These are phyloP conservation scores for Luffa acutangula DNA, from an alignment of 306 rosid genomes.

Conservation along the genomic window DNA sequence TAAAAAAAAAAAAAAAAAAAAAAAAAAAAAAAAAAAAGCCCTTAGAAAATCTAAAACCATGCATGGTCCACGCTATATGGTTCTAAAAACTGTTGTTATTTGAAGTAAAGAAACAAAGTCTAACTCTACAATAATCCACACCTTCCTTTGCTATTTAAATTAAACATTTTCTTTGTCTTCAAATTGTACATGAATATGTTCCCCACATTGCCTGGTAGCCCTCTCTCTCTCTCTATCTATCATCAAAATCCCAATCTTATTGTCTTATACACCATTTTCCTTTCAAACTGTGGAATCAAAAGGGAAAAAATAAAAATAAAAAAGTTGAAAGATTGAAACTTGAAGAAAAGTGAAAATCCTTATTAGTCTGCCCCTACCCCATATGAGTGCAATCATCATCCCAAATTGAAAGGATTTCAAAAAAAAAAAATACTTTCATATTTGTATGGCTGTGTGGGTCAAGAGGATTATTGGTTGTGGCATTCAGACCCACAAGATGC, in stretches of 20 bases:
- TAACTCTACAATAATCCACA: constrained; percentile 28
- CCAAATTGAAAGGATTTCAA: constrained; percentile 22
- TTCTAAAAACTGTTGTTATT: constrained; percentile 4
- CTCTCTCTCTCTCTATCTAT: constrained; percentile 15
- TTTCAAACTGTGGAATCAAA: constrained; percentile 13
- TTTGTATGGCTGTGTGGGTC: constrained; percentile 48
- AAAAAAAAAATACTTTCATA: background rate
- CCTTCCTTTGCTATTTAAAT: constrained; percentile 24
- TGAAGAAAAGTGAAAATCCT: constrained; percentile 19
- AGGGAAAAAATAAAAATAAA: constrained; percentile 12
- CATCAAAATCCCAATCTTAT: constrained; percentile 24
- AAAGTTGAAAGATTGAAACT: constrained; percentile 29
- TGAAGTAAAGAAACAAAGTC: constrained; percentile 37
- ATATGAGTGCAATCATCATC: constrained; percentile 72
- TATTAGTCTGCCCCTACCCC: constrained; percentile 38
- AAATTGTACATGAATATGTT: constrained; percentile 70
- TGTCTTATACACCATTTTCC: constrained; percentile 18
- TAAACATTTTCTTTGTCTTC: constrained; percentile 28
- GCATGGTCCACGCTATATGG: background rate
- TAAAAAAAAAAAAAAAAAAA: background rate
- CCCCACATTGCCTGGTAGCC: constrained; percentile 83
- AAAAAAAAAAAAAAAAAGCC: background rate
- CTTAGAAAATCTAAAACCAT: background rate
- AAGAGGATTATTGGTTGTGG: constrained; percentile 42
- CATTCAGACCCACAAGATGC: constrained; percentile 35